phyloP scores from a whole-genome alignment of 495 filamentous ascomycete species.

The Hypoxylon crocopeplum region DNA sequence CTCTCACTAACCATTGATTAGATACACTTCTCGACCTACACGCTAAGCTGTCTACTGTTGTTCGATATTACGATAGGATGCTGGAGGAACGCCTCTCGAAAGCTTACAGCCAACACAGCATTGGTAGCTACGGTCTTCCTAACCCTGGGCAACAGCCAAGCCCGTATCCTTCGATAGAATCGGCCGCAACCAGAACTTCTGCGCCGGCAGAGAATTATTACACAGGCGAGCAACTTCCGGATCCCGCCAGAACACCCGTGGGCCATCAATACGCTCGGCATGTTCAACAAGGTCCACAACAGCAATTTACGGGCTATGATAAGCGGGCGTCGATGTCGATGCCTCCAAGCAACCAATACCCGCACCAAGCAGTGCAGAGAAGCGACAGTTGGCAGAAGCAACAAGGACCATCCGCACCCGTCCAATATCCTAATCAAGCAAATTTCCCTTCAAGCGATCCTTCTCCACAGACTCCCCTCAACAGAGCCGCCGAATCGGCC shows the following conservation, averaged over 20 bases:
- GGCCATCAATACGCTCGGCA: conserved; percentile 47
- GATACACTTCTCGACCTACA: conserved; percentile 92
- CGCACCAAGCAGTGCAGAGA: conserved; percentile 54
- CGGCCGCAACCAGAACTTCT: conserved; percentile 47
- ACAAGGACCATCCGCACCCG: conserved; percentile 37
- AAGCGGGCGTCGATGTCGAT: conserved; percentile 47
- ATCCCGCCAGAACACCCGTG: conserved; percentile 55
- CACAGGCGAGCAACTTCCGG: conserved; percentile 66
- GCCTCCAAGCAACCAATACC: conserved; percentile 50
- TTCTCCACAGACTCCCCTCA: conserved; percentile 43
- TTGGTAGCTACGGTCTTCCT: conserved; percentile 60
- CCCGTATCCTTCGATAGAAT: conserved; percentile 71
- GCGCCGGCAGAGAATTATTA: conserved; percentile 81
- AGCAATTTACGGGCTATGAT: conserved; percentile 49
- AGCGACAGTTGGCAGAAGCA: conserved; percentile 53
- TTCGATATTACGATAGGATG: conserved; percentile 99
- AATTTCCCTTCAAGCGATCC: conserved; percentile 40
- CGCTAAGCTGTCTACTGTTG: conserved; percentile 93
- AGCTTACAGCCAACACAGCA: conserved; percentile 83
- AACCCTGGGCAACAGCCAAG: conserved; percentile 61
- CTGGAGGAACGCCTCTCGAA: conserved; percentile 92
- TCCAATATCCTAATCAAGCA: conserved; percentile 47
- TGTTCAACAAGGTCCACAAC: conserved; percentile 42
- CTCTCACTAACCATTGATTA: conserved; percentile 51
- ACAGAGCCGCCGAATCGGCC: conserved; percentile 37